Evolutionary conservation across 1,139 yeast genomes (phyloP), one percentile per base, ranked within the genome.

Genomic region (Hemisphaericaspora subhashii): DNA sequence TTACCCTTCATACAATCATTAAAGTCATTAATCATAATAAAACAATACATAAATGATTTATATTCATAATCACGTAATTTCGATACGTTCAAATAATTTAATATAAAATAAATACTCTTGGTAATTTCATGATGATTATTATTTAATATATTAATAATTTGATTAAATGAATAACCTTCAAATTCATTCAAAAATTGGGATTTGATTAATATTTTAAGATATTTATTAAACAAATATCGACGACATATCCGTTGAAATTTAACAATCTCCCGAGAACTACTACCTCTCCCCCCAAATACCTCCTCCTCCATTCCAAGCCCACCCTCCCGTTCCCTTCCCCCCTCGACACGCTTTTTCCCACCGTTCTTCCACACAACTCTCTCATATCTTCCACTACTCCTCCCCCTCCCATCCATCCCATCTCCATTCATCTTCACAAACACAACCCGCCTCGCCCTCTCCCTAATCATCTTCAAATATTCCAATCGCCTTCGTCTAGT

Each of bases 21-120:
- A 33, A 51, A 51, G 32, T 64, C 68, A 16, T 53, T 47, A 10
- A 61, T 40, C 41, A 64, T 44, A 9, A 60, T 49, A 38, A 61
- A 58, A 7, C 59, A 48, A 44, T 58, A 62, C 16, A 55, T 43
- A 32, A 60, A 58, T 13, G 51, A 37, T 21, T 44, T 46, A 31
- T 44, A 48, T 35, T 46, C 43, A 9, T 34, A 23, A 11, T 39
- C 38, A 21, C 31, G 35, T n/a, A 45, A 34, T 21, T 38, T 45
- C 5, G 55, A 53, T 5, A 54, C 37, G 2, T 36, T 28, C 14
- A 55, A 36, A 26, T 39, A 31, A 10, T 40, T 27, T 6, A 57
- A 34, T 11, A 57, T 33, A 20, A 37, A 34, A 12, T 29, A 24
- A 3, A 54, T 37, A 6, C 44, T 37, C 17, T 18, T 38, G 22